Evolutionary conservation across 352 stramenopile genomes (phyloP), one percentile per base, ranked within the genome.

Genomic region (Pythium sukuiense): DNA sequence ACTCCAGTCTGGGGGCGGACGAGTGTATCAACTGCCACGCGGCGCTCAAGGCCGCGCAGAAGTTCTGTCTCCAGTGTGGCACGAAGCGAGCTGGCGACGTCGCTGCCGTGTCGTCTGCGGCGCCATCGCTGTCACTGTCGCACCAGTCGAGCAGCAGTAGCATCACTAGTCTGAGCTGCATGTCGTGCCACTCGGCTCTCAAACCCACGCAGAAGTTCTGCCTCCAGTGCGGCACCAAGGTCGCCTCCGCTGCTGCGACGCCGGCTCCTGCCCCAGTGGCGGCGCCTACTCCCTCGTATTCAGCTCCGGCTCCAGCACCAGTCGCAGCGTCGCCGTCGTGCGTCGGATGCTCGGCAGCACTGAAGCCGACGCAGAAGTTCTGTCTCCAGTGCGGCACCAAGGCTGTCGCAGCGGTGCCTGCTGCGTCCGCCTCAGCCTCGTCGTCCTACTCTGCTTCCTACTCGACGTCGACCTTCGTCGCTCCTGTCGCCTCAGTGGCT

Each of bases 51-150:
- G 53, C 81, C 9, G 74, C 80, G 33, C 85, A 94, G 54, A 94
- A 94, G 62, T 94, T 94, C 63, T 94, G 85, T 54, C 83, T 78
- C 6, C 85, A 90, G 48, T 94, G 85, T 55, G 85, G 85, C 29
- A 79, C 80, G 12, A 63, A 64, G 29, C 49, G 35, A 33, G n/a
- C 55, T 5, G 32, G 35, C 20, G 46, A 8, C 6, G 56, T 26
- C 7, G 74, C 73, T 9, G 62, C 66, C 27, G 59, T 50, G 32
- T 37, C 68, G 48, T 49, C 66, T 8, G 46, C 70, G 11, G 48
- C 61, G 24, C 48, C 72, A 9, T 6, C 66, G 41, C 53, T 59
- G 13, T 50, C 52, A 6, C 16, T 65, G 13, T 20, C 32, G 35
- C 54, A 30, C 2, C 48, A 50, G 14, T 52, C 37, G 48, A 53